A percentile compares a stretch with the other conserved stretches of the same genome.
Conservation (phyloP, 1,139 yeast genomes). For the Yamadazyma triangularis region DNA sequence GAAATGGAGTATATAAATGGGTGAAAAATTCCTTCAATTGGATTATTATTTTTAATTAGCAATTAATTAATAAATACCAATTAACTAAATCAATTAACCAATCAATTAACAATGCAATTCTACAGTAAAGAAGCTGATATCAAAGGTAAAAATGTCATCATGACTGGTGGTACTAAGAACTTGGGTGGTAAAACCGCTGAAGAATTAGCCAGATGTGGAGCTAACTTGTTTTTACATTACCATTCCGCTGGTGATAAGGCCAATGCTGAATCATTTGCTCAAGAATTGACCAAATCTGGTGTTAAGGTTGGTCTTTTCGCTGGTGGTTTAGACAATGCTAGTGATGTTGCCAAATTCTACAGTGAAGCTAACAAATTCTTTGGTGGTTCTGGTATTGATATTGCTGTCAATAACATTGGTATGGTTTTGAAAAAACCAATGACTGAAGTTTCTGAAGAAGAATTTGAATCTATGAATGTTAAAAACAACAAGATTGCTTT, state of each 20-base stretch:
- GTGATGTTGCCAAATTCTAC: slow-evolving; percentile 41
- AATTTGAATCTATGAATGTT: slow-evolving; percentile 50
- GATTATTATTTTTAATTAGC: no score
- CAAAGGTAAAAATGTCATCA: slow-evolving; percentile 50
- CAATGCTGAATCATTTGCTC: slow-evolving; percentile 34
- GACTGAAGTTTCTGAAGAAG: slow-evolving; percentile 44
- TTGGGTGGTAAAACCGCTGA: slow-evolving; percentile 56
- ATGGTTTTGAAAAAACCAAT: slow-evolving; percentile 60
- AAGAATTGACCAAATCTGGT: slow-evolving; percentile 27
- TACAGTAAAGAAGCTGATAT: slow-evolving; percentile 15
- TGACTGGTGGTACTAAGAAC: slow-evolving; percentile 66
- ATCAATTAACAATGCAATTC: no score
- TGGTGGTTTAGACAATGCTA: slow-evolving; percentile 42
- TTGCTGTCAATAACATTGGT: slow-evolving; percentile 66
- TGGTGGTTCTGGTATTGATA: slow-evolving; percentile 48
- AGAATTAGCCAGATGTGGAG: slow-evolving; percentile 55
- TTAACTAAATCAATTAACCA: no score
- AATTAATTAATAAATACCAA: no score
- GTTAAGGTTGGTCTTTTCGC: slow-evolving; percentile 43
- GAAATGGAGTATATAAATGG: no score
- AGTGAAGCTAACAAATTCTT: slow-evolving; percentile 40
- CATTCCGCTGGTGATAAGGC: slow-evolving; percentile 39
- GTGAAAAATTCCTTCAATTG: no score
- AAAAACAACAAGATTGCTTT: slow-evolving; percentile 59
- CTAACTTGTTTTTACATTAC: slow-evolving; percentile 52